phyloP scores from a whole-genome alignment of 768 basidiomycete species.

The Trametes sanguinea region DNA sequence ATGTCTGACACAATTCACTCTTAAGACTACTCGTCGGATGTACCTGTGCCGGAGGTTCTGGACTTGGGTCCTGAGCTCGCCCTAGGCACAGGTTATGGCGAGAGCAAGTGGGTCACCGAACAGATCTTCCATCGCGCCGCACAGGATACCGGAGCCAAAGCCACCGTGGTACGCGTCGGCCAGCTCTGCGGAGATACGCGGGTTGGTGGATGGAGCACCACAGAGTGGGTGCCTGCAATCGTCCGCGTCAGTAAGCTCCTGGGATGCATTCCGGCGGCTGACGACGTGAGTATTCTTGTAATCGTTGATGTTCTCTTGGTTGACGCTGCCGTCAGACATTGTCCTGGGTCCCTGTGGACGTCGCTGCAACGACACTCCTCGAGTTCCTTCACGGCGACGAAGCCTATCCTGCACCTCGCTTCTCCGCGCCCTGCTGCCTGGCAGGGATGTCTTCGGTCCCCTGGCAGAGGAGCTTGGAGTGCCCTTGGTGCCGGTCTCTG shows the following conservation, averaged over 20 bases:
- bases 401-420: constrained; percentile 38
- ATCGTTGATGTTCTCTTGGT: not conserved
- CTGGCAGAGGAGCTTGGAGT: constrained; percentile 29
- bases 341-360: constrained; percentile 47
- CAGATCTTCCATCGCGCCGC: constrained; percentile 38
- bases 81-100: constrained; percentile 46
- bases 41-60: not conserved
- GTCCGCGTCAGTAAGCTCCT: constrained; percentile 32
- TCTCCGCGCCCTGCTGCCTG: constrained; percentile 42
- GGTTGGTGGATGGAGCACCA: constrained; percentile 45
- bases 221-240: constrained; percentile 50
- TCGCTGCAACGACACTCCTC: constrained; percentile 37
- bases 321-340: constrained; percentile 30
- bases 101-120: constrained; percentile 48
- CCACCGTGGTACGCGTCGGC: constrained; percentile 45
- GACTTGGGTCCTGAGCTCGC: constrained; percentile 35
- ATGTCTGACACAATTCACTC: not conserved
- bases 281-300: constrained; percentile 35
- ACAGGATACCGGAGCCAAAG: constrained; percentile 38
- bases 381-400: constrained; percentile 29
- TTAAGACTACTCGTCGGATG: not conserved
- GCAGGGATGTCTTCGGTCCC: constrained; percentile 31
- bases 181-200: constrained; percentile 45
- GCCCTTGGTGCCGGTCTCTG: constrained; percentile 35
- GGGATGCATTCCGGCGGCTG: constrained; percentile 33